Evolutionary conservation across 1,139 yeast species (phyloP), one percentile per base, ranked within the genome.

Genomic region (Dujonia santamariae): DNA sequence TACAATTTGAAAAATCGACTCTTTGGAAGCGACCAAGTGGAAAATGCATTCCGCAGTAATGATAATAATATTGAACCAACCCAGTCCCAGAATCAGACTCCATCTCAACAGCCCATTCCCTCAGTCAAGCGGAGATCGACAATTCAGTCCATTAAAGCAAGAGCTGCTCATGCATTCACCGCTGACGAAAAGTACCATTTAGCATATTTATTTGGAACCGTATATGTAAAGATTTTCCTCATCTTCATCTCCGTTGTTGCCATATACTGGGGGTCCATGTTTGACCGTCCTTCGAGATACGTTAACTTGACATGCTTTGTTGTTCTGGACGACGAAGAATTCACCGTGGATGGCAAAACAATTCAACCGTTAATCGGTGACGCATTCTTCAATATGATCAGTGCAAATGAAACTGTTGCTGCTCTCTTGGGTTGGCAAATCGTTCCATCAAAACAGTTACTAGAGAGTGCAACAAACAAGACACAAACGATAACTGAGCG

Each of bases 221-320:
- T 50, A 4, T 47, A 42, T 31, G 27, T 47, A 31, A 39, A 45
- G 35, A 45, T 59, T 31, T 57, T 54, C 25, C 35, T 37, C 12
- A 28, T 41, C 19, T 51, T 48, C 35, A 35, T 59, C 22, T 61
- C 52, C 5, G 44, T 72, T 7, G 61, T 78, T 39, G 67, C 80
- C 3, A 54, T 80, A 13, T 80, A 75, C 48, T 79, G 85, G 84
- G 86, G 83, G 1, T 60, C 82, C 1, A 56, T 70, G 47, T 78
- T 63, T 47, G 42, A 61, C 19, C 56, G 85, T 34, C 42, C 42
- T 2, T 38, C 44, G 5, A 51, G 80, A 18, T 52, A 56, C 24
- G 47, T 47, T 9, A 67, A 75, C 42, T 50, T 79, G 41, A 55
- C 63, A 17, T 56, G 72, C 50, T 53, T 73, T 35, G 70, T 80